Evolutionary conservation across 441 rosid species (phyloP).

Genomic region (Pelargonium fulgidum): DNA sequence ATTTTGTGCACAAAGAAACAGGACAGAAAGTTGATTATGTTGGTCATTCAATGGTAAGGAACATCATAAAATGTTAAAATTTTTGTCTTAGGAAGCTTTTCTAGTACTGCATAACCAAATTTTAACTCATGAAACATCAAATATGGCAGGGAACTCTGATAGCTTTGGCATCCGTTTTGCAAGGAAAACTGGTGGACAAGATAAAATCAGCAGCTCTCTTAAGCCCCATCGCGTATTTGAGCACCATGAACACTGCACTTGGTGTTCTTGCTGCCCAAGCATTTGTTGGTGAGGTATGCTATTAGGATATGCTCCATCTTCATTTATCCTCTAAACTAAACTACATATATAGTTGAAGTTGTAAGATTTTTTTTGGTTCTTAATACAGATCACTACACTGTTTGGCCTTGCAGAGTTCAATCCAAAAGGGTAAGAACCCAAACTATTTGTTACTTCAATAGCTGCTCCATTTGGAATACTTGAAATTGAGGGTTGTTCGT

Average conservation of each 20-base stretch:
- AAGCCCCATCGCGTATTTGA: constrained; percentile 85
- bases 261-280: constrained; percentile 56
- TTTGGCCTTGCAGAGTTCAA: constrained; percentile 72
- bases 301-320: not conserved
- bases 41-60: constrained; percentile 80
- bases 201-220: constrained; percentile 63
- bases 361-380: constrained; percentile 9
- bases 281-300: constrained; percentile 69
- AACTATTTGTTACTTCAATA: not conserved
- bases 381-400: constrained; percentile 42
- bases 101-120: not conserved
- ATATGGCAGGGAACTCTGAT: constrained; percentile 64
- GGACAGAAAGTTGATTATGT: constrained; percentile 73
- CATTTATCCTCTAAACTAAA: not conserved
- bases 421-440: constrained; percentile 51
- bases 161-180: constrained; percentile 68
- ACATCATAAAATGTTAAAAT: not conserved
- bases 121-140: not conserved
- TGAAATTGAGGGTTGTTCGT: constrained; percentile 5
- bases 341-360: not conserved
- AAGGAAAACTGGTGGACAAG: constrained; percentile 51
- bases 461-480: not conserved
- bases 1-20: constrained; percentile 43
- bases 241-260: constrained; percentile 74
- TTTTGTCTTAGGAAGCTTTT: not conserved